Evolutionary conservation across 116 monocot genomes (phyloP), one percentile per base, ranked within the genome.

Genomic region (Phalaenopsis hybrid): DNA sequence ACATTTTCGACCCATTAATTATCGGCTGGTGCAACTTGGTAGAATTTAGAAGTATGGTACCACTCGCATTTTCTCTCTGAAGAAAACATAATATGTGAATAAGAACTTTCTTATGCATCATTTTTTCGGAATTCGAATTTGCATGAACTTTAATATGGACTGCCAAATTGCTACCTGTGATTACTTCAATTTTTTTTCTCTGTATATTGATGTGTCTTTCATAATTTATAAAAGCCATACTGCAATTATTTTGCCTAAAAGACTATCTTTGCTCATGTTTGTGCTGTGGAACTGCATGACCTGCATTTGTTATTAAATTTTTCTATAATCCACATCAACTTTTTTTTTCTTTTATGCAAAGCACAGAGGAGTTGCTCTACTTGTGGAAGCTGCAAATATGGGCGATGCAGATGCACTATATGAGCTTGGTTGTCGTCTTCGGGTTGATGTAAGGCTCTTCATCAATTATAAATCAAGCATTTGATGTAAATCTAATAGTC

Each of bases 311-410:
- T 65, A 67, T 11, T 10, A 67, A 28, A 11, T 67, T 1, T 21
- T 67, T 7, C 28, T 67, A 67, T 67, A 28, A 67, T 67, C 55
- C 4, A 16, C 13, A 16, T 48, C 16, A 55, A 55, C 16, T 55
- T 55, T 55, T 55, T 16, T 46, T 45, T n/a, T 3, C 33, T 7
- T 20, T 46, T 20, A 20, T 75, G 41, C 80, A 44, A 50, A 74
- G 15, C 80, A 78, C 31, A 97, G 94, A 46, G 97, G 97, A 78
- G 93, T 93, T 81, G 93, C 97, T 55, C 87, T 97, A 63, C 82
- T 97, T 17, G 85, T 92, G 70, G 97, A 97, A 91, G 97, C 94
- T 89, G 97, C 97, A 65, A 89, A 94, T 48, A 97, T 97, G 97
- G 93, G 95, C 46, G 88, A 97, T 91, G 83, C 95, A 31, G 95